Evolutionary conservation across 148 eudicot genomes (phyloP).

Genomic region (Pharnaceum exiguum): DNA sequence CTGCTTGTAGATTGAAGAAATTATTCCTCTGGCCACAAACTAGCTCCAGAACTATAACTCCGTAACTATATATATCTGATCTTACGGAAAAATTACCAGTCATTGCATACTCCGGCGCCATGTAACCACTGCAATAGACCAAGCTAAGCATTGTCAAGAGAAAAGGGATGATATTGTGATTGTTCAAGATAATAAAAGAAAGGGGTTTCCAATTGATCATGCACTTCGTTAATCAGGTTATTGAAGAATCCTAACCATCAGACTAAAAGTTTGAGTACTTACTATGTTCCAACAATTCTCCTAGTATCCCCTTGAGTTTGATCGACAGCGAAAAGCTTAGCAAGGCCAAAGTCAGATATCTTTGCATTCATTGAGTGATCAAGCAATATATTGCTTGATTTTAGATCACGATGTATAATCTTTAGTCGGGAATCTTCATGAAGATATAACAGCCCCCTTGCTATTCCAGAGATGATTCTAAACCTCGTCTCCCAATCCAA

Average conservation of each 20-base stretch:
- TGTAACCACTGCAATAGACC: conserved; percentile 38
- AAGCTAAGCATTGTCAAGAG: neutral
- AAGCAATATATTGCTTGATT: conserved; percentile 19
- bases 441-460: conserved; percentile 17
- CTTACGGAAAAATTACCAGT: conserved; percentile 34
- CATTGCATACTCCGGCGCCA: conserved; percentile 44
- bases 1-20: neutral
- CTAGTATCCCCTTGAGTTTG: conserved; percentile 13
- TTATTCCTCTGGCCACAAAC: conserved; percentile 7
- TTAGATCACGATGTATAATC: conserved; percentile 22
- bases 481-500: conserved; percentile 10
- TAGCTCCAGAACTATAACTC: conserved; percentile 39
- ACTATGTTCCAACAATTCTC: conserved; percentile 21
- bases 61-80: conserved; percentile 48
- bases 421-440: conserved; percentile 20
- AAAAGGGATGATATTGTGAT: too few species aligned
- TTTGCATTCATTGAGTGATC: conserved; percentile 26
- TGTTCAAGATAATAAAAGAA: neutral
- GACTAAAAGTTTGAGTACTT: neutral
- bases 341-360: conserved; percentile 24
- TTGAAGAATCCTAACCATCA: neutral
- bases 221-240: neutral
- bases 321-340: conserved; percentile 12
- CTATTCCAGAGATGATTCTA: conserved; percentile 3
- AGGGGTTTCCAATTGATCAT: neutral